Evolutionary conservation across 768 basidiomycete genomes (phyloP), one percentile per base, ranked within the genome.

Genomic region (Pleurotus giganteus): DNA sequence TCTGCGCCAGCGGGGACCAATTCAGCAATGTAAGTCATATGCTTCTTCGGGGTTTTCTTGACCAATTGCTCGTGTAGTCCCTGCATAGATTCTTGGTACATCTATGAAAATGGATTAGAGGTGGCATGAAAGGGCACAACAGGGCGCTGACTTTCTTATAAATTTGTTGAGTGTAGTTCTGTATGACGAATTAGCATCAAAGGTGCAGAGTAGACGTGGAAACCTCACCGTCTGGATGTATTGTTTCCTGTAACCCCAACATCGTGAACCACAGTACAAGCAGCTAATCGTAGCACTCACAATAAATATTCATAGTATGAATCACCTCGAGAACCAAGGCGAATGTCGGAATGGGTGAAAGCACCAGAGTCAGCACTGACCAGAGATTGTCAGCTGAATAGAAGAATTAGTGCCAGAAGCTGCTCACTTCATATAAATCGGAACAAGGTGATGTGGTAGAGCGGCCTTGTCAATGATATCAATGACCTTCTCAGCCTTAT

Each of bases 1-100:
- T 89, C 83, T 69, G 91, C 72, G 2, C 97, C 83, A 19, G 86
- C 81, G 7, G 89, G 87, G 61, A 94, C 94, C 19, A 97, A 73
- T 0, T 94, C 94, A 3, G 93, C 96, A 54, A 89, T 94, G 65
- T 84, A 98, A 0, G 80, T 71, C 53, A 88, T 63, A 1, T 78
- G 67, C 39, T 73, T 70, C 3, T 66, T 67, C 17, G 74, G 63
- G 17, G 83, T 84, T 54, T 71, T 74, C 36, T 79, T 73, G 9
- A 91, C 68, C 17, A 91, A 75, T 45, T 83, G 74, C 23, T 75
- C 66, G 63, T 88, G 83, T 55, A 92, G 80, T 2, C 82, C 87
- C 43, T 74, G 69, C 80, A 91, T 88, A 2, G 89, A 79, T 42
- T 80, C 76, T 59, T 84, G 80, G 66, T 91, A 91, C 82, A 91